phyloP scores from a whole-genome alignment of 768 basidiomycete species.

The Cantharellus cinnabarinus region DNA sequence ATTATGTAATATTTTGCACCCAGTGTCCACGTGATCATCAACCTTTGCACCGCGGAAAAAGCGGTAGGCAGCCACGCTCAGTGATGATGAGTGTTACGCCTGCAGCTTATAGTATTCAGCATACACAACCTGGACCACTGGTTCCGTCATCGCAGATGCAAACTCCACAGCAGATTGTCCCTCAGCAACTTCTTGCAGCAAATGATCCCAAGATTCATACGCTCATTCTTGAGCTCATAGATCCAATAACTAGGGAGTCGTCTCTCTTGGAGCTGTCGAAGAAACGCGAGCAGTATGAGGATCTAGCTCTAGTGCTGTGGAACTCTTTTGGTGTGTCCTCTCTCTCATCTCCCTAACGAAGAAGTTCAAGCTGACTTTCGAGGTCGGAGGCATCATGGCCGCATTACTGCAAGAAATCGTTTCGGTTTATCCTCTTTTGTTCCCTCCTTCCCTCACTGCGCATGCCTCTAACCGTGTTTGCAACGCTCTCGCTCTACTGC shows the following conservation, averaged over 20 bases:
- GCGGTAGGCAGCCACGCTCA: no score
- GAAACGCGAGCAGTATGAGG: constrained; percentile 97
- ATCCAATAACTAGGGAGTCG: constrained; percentile 63
- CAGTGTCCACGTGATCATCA: no score
- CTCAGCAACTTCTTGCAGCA: background rate
- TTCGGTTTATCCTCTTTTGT: constrained; percentile 88
- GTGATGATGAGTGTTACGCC: no score
- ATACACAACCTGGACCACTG: no score
- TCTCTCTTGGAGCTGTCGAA: constrained; percentile 93
- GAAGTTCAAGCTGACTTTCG: background rate
- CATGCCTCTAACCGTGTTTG: constrained; percentile 97
- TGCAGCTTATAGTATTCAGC: no score
- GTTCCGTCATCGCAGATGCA: no score
- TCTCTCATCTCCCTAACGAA: background rate
- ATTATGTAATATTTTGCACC: no score
- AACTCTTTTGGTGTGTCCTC: constrained; percentile 74
- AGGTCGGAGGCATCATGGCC: constrained; percentile 78
- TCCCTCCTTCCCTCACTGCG: constrained; percentile 88
- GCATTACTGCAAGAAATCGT: constrained; percentile 94
- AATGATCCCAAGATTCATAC: constrained; percentile 76
- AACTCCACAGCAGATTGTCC: no score
- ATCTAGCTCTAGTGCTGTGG: constrained; percentile 93
- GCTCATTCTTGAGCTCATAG: constrained; percentile 73
- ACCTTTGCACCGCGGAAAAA: no score
- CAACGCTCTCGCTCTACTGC: constrained; percentile 90